Evolutionary conservation across 1,284 basidiomycete genomes (phyloP).

Genomic region (Trichosporon sp.): DNA sequence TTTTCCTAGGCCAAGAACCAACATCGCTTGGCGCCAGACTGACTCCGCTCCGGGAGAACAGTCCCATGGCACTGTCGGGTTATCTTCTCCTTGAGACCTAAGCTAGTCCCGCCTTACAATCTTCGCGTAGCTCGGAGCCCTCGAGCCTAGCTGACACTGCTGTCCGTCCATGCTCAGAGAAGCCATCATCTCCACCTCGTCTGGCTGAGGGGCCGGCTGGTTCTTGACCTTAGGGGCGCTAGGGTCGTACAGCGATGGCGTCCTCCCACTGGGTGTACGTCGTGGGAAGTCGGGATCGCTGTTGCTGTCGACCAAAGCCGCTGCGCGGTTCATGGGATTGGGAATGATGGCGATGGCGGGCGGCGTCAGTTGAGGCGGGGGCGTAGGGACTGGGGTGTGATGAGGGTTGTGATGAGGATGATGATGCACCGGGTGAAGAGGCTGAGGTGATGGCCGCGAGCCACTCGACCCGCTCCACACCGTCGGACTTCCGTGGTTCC

Average conservation of each 20-base stretch:
- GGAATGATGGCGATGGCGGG: constrained; percentile 23
- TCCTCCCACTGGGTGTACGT: constrained; percentile 33
- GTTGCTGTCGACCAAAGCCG: constrained; percentile 10
- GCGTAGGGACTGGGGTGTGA: neutral
- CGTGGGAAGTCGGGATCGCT: constrained; percentile 48
- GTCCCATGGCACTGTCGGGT: neutral
- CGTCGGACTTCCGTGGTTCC: constrained; percentile 23
- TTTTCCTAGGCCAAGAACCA: neutral
- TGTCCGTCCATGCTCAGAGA: constrained; percentile 11
- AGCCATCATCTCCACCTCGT: constrained; percentile 21
- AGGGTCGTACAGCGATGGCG: constrained; percentile 44
- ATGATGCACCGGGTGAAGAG: neutral
- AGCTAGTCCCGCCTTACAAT: constrained; percentile 48
- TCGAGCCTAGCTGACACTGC: constrained; percentile 8
- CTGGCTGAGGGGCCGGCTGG: constrained; percentile 2
- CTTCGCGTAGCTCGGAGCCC: constrained; percentile 50
- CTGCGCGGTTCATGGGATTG: constrained; percentile 24
- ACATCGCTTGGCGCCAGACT: neutral
- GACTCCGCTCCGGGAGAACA: too few species aligned
- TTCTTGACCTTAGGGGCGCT: constrained; percentile 16
- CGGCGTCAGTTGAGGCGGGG: constrained; percentile 17
- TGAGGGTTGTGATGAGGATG: constrained; percentile 15
- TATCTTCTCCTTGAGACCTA: neutral
- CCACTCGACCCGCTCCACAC: constrained; percentile 44
- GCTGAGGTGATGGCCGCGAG: constrained; percentile 18